Base-by-base conservation (phyloP, 2,329 filamentous ascomycete genomes). In the Penicillium sp. region DNA sequence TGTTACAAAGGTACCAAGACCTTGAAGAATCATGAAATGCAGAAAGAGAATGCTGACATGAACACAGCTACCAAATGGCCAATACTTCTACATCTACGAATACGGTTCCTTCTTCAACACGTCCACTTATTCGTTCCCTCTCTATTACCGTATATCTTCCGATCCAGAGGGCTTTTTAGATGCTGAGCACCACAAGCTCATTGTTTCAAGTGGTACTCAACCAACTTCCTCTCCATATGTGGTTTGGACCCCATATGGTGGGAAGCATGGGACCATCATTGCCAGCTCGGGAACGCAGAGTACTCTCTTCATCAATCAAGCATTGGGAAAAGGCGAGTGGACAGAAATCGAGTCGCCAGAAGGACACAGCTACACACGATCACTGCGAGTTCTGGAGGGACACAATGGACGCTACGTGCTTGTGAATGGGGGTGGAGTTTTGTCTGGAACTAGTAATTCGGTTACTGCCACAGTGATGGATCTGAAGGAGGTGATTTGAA, bases 21-120 rank as follows among this genome's bases (percentile, higher is more conserved):
- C 20, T 9, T 26, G 13, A n/a, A 12, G 3, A 7, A 24, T n/a
- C n/a, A 17, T 24, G n/a, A 33, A 33, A 15, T 3, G 12, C 7
- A 4, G 36, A 17, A 8, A 3, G 26, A 15, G n/a, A 17, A 3
- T 39, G 18, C 21, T 40, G 21, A 40, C 23, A 17, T 3, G 1
- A 12, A n/a, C 24, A 1, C 63, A 77, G 62, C 77, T 89, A 3
- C 75, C 84, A 58, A 81, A 81, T 57, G 82, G 79, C 50, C 72
- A 83, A 62, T 88, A 80, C 68, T 81, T 90, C 62, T 82, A 85
- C 73, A 78, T 80, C 5, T 87, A 88, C 67, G 86, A 89, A 66
- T 84, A 82, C 56, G 82, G 82, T 43, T 67, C 64, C 8, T 68
- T 63, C 60, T 68, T 67, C 44, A 60, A 62, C 50, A 68, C 63